These are phyloP conservation scores for Eruca vesicaria DNA, from an alignment of 441 rosid species.

Conservation along the genomic window DNA sequence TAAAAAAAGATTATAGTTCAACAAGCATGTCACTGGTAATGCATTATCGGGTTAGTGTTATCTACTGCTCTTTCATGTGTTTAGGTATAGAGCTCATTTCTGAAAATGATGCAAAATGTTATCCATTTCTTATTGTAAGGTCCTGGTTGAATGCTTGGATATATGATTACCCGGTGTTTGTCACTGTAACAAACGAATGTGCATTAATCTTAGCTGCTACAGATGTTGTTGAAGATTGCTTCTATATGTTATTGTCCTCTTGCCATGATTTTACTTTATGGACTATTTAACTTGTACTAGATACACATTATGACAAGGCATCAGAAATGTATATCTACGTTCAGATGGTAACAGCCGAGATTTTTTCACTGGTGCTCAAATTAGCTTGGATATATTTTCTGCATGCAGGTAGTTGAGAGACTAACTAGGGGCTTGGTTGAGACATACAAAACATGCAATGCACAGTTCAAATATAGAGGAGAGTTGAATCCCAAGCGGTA, in stretches of 20 bases:
- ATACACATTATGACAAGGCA: constrained; percentile 8
- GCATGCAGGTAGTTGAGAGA: constrained; percentile 83
- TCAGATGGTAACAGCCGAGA: background rate
- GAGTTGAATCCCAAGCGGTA: constrained; percentile 95
- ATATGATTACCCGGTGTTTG: background rate
- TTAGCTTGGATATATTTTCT: constrained; percentile 29
- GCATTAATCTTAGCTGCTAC: constrained; percentile 5
- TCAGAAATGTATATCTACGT: background rate
- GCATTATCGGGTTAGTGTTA: constrained; percentile 9
- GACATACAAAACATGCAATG: constrained; percentile 87
- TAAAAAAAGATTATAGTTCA: background rate
- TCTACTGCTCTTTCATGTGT: constrained; percentile 1
- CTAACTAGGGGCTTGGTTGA: constrained; percentile 91
- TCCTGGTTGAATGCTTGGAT: constrained; percentile 1
- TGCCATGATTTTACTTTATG: constrained; percentile 3
- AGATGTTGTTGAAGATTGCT: background rate
- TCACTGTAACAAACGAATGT: constrained; percentile 4
- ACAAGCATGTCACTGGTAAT: background rate
- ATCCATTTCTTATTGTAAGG: background rate
- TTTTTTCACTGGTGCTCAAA: constrained; percentile 11
- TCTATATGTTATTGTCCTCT: constrained; percentile 9
- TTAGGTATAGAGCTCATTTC: constrained; percentile 7
- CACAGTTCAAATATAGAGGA: constrained; percentile 89
- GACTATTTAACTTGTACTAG: constrained; percentile 11
- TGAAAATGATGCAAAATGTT: background rate